Conservation (phyloP, 305 asterid genomes). For the Nicotiana rustica region DNA sequence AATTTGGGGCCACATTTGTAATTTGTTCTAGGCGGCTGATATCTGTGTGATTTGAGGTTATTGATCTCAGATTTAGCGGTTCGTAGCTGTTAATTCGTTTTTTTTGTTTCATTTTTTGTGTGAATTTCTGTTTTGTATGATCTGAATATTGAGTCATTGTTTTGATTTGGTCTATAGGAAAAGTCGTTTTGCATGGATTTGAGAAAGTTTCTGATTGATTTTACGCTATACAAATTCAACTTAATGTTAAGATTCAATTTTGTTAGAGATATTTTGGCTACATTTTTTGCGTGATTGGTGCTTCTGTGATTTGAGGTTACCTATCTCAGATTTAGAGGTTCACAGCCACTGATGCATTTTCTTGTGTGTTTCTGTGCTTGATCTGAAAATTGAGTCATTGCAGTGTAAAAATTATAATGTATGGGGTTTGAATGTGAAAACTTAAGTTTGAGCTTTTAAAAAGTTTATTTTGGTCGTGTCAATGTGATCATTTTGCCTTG, state of each 20-base stretch:
- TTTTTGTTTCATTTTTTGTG: neutral
- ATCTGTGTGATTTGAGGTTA: conserved; percentile 16
- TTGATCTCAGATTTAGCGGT: conserved; percentile 26
- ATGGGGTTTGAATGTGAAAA: neutral
- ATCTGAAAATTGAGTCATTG: no score
- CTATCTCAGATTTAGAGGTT: conserved; percentile 7
- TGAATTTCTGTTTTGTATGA: conserved; percentile 25
- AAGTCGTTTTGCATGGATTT: neutral
- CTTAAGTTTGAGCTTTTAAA: neutral
- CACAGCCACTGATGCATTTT: neutral
- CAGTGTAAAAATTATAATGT: neutral
- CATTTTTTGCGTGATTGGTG: neutral
- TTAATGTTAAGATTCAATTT: conserved; percentile 7
- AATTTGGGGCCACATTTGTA: no score
- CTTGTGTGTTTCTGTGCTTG: neutral
- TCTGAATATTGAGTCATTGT: conserved; percentile 23
- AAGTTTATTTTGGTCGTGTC: neutral
- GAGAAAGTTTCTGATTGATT: conserved; percentile 17
- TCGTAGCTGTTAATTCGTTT: conserved; percentile 15
- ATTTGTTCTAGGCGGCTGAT: neutral
- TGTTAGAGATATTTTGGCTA: neutral
- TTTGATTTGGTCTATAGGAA: neutral
- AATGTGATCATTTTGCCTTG: conserved; percentile 23
- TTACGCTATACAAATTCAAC: neutral
- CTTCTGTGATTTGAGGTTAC: neutral